Conservation (phyloP, 2,329 filamentous ascomycete genomes). For the Phialemoniopsis sp. region DNA sequence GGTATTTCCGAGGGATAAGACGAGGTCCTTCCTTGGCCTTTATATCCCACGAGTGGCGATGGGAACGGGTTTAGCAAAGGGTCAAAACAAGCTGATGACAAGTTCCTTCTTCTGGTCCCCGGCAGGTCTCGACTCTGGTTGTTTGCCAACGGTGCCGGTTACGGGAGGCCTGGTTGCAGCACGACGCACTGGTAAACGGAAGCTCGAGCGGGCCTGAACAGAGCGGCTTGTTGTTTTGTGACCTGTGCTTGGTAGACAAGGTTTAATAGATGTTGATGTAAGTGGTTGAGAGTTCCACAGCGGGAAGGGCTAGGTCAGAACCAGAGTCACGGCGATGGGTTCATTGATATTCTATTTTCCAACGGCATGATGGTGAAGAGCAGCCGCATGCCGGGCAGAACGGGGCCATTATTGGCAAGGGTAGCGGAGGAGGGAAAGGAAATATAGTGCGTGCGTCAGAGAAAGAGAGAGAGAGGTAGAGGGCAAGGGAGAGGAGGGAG, state of each 20-base stretch:
- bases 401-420: slow-evolving; percentile 2
- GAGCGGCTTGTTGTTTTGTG: slow-evolving; percentile 11
- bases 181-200: slow-evolving; percentile 12
- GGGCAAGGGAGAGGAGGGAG: no score
- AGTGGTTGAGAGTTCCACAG: no score
- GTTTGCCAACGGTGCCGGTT: slow-evolving; percentile 16
- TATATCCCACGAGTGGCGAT: background rate
- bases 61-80: background rate
- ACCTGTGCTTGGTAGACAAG: no score
- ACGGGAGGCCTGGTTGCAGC: slow-evolving; percentile 14
- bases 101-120: background rate
- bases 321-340: no score
- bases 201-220: slow-evolving; percentile 3
- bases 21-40: background rate
- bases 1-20: background rate
- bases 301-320: no score
- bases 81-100: background rate
- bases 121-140: background rate
- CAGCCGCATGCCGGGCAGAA: slow-evolving; percentile 1
- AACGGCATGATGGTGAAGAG: slow-evolving; percentile 1
- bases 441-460: background rate
- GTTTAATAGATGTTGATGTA: background rate
- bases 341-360: background rate
- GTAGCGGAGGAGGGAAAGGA: background rate
- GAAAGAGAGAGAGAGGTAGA: slow-evolving; percentile 1